Evolutionary conservation across 768 basidiomycete genomes (phyloP), one percentile per base, ranked within the genome.

Genomic region (Collybiopsis confluens): DNA sequence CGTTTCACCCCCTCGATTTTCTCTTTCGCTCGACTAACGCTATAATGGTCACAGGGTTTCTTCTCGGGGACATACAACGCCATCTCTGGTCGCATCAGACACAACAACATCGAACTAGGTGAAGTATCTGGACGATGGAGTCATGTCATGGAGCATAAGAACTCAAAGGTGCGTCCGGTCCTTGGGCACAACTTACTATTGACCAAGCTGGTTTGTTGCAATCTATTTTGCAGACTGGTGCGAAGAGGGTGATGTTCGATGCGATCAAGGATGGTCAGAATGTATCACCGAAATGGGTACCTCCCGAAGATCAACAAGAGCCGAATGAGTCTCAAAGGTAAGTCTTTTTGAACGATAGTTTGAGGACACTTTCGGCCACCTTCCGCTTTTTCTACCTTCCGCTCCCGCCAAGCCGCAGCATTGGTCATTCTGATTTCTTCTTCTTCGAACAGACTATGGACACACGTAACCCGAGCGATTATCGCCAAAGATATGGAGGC

Each of bases 31-130:
- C n/a, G n/a, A n/a, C n/a, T n/a, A n/a, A n/a, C n/a, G n/a, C n/a
- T n/a, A n/a, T n/a, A n/a, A n/a, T n/a, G n/a, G n/a, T n/a, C n/a
- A n/a, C 63, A 91, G 90, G 96, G 96, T 18, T 98, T 96, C 78
- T 97, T 98, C 71, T 94, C 93, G 1, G 97, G 97, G 21, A 88
- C 90, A 52, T 96, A 98, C 75, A 98, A 99, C 65, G 85, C 87
- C 35, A 80, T 99, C 55, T 68, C 82, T 4, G 97, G 97, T 9
- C 82, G 84, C 59, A 78, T 98, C 60, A 86, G 86, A 58, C 79
- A 75, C 46, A 76, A 79, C 11, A 70, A 73, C 24, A 70, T 70
- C 5, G 88, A 91, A 2, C 73, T 90, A 13, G 97, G 95, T 4
- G 94, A 98, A 64, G 71, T 99, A 35, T 80, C 80, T 13, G 97